Base-by-base conservation (phyloP, 305 asterid species). In the Fraxinus sp. region DNA sequence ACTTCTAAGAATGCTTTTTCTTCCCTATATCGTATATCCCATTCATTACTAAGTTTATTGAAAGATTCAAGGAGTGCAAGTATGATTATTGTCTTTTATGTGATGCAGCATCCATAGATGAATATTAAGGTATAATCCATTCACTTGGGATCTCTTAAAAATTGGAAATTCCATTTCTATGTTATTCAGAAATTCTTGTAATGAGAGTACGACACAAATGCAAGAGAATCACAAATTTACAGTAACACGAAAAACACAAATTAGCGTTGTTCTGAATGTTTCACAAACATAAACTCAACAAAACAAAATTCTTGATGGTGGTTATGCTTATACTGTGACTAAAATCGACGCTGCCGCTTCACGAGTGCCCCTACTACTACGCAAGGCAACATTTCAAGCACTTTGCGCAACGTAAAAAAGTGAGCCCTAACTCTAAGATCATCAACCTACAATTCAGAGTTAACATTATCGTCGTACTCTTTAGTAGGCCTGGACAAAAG, bases 381-480 rank as follows among this genome's bases (percentile, higher is more conserved):
- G 16, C 77, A 14, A 36, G 49, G 76, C 78, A 81, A 68, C 37
- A 7, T 52, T 59, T 59, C 9, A 49, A 41, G 55, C 57, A 59
- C 16, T 39, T 41, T 36, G 16, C 26, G 22, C 20, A 14, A 16
- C 8, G 0, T 16, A 4, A 52, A 52, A 52, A 44, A 2, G n/a
- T 2, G 4, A 13, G 13, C 55, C 16, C n/a, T 44, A 49, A 49
- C 20, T 49, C 22, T 52, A 52, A 46, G 55, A 46, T 20, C 46
- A 39, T 39, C 81, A 32, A 44, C 84, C 90, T 92, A 93, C 84
- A 93, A 82, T 89, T 93, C 97, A 84, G 89, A 94, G 84, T 88
- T 91, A 83, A 88, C 26, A 81, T 80, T 90, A 81, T 82, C 70
- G 8, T 59, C 30, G 10, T 59, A 18, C 20, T 18, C 82, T 14